These are phyloP conservation scores for Fragaria nilgerrensis DNA, from an alignment of 306 rosid genomes.

Conservation along the genomic window DNA sequence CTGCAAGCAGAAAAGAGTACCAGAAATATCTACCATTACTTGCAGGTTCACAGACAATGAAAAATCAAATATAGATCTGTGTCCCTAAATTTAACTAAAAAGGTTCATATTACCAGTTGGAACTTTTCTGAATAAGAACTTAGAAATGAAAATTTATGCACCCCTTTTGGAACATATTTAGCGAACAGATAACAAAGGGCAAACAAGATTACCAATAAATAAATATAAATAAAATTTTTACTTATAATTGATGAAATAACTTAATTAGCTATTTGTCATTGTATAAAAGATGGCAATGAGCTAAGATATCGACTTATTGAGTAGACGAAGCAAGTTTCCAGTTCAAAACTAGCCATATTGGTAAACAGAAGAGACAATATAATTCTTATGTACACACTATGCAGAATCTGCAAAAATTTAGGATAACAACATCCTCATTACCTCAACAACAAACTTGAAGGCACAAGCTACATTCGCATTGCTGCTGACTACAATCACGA, in stretches of 20 bases:
- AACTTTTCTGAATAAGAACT: not conserved
- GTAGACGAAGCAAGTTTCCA: not conserved
- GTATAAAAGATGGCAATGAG: not conserved
- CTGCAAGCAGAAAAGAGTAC: constrained; percentile 41
- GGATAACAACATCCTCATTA: constrained; percentile 26
- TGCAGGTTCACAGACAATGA: not conserved
- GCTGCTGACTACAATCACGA: constrained; percentile 97
- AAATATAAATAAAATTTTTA: not conserved
- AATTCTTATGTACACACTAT: not conserved
- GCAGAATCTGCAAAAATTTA: constrained; percentile 10
- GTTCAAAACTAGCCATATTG: not conserved
- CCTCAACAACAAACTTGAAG: constrained; percentile 99
- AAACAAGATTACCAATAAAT: not conserved
- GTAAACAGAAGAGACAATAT: not conserved
- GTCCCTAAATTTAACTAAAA: not conserved
- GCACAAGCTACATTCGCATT: constrained; percentile 98
- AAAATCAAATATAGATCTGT: not conserved
- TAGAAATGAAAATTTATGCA: not conserved
- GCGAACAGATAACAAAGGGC: not conserved
- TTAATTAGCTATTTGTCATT: not conserved
- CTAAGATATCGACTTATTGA: not conserved
- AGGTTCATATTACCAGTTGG: not conserved
- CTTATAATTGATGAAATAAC: not conserved
- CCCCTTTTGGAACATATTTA: not conserved
- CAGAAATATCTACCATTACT: constrained; percentile 18